Evolutionary conservation across 805 yeast genomes (phyloP).

Genomic region (Metschnikowia santaceciliae): DNA sequence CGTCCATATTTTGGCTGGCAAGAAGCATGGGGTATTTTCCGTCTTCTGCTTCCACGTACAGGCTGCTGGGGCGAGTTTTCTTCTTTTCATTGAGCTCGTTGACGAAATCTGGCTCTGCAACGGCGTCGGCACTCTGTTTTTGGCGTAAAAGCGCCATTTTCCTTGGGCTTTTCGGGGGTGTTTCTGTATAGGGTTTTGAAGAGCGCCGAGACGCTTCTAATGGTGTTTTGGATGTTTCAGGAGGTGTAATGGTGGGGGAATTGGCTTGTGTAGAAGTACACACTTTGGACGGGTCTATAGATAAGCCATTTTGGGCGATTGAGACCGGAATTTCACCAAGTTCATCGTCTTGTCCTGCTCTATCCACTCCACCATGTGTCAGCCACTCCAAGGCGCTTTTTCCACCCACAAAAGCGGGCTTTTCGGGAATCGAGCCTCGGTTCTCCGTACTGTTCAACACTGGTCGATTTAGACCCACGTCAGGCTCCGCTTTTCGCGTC

Average conservation of each 20-base stretch:
- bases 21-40: constrained; percentile 13
- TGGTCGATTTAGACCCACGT: too few species aligned
- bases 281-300: background rate
- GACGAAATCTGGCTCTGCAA: constrained; percentile 19
- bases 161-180: constrained; percentile 29
- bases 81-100: constrained; percentile 25
- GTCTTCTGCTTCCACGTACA: constrained; percentile 2
- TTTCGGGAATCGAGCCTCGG: too few species aligned
- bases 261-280: background rate
- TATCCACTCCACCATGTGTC: background rate
- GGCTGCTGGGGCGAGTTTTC: constrained; percentile 16
- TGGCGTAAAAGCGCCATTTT: constrained; percentile 38
- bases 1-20: constrained; percentile 27
- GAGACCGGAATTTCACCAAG: background rate
- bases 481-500: background rate
- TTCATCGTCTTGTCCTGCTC: too few species aligned
- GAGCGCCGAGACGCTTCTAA: background rate
- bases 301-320: background rate
- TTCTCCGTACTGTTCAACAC: too few species aligned
- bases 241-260: background rate
- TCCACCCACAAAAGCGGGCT: too few species aligned
- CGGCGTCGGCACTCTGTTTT: constrained; percentile 26
- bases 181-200: background rate
- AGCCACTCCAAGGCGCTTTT: too few species aligned
- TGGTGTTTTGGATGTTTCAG: background rate